Percentiles rank a stretch among this genome's conserved stretches.
These are phyloP conservation scores for Ammopiptanthus mongolicus DNA, from an alignment of 306 rosid species.

Conservation along the genomic window DNA sequence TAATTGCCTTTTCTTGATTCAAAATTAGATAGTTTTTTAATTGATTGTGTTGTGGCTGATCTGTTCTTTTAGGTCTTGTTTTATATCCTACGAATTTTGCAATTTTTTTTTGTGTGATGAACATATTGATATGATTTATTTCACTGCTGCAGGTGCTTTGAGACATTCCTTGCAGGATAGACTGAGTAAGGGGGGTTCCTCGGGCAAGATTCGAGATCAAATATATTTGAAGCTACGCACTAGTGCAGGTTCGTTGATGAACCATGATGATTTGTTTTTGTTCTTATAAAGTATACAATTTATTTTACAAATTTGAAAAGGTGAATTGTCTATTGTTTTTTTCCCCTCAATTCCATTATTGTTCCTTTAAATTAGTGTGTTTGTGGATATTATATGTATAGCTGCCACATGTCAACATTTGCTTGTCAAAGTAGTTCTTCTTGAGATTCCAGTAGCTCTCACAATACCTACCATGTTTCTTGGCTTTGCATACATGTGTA, in stretches of 20 bases:
- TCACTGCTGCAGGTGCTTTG: slow-evolving; percentile 63
- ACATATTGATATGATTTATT: neutral
- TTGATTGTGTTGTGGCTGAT: slow-evolving; percentile 8
- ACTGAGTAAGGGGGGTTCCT: slow-evolving; percentile 64
- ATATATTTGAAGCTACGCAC: slow-evolving; percentile 87
- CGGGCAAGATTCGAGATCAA: slow-evolving; percentile 79
- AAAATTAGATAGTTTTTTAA: too few species aligned
- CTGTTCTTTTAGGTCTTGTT: neutral
- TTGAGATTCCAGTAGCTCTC: neutral
- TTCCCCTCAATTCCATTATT: neutral
- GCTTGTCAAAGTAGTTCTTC: neutral
- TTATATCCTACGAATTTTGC: neutral
- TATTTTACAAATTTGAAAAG: neutral
- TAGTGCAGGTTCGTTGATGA: slow-evolving; percentile 70
- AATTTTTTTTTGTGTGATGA: neutral
- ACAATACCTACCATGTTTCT: neutral
- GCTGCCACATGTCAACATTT: neutral
- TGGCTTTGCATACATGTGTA: neutral
- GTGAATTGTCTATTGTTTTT: neutral
- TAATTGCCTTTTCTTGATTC: too few species aligned
- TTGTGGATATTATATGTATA: neutral
- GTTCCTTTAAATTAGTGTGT: neutral
- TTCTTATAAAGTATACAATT: neutral
- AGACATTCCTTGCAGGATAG: slow-evolving; percentile 95
- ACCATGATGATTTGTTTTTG: neutral